Evolutionary conservation across 1,284 basidiomycete genomes (phyloP), one percentile per base, ranked within the genome.

Genomic region (Stereum hirsutum): DNA sequence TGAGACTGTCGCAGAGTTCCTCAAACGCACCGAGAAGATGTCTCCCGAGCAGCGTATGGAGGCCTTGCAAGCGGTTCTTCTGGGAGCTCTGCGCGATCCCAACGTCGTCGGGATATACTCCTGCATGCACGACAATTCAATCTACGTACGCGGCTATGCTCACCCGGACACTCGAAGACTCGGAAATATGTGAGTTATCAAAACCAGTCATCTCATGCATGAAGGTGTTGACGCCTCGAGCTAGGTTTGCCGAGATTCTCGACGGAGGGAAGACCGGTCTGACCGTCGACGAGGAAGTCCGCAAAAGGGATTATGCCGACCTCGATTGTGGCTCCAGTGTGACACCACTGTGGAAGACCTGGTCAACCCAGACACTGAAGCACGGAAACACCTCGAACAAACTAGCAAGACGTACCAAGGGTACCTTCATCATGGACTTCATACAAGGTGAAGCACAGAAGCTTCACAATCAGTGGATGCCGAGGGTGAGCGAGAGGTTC

Each of bases 241-340:
- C 2, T 35, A 82, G 79, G 62, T 83, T 81, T 50, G 75, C 72
- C 49, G 70, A 68, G 31, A 62, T 72, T 5, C 66, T 83, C 2
- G 80, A 83, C 51, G 74, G 75, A 1, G 55, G 68, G 6, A 81
- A 82, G 54, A 76, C 73, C n/a, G 79, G 79, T 0, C 59, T 75
- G 37, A 64, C 60, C 1, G 65, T 80, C 23, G 52, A 55, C 6
- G 58, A 55, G 0, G 50, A 60, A 0, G 54, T 62, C 6, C 57
- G 63, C 25, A 46, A 46, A n/a, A 42, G 35, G 5, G 58, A 60
- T 36, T 46, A 46, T 27, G 43, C 40, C 15, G 43, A 37, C 14
- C 49, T 6, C 15, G 41, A 50, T 27, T 39, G 39, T 0, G n/a
- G 30, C 3, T 46, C 58, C 56, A 0, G 39, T 30, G 12, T 65